A percentile compares a stretch with the other conserved stretches of the same genome.
Conservation (phyloP, 768 basidiomycete genomes). For the Boletus rufocinnamomeus region DNA sequence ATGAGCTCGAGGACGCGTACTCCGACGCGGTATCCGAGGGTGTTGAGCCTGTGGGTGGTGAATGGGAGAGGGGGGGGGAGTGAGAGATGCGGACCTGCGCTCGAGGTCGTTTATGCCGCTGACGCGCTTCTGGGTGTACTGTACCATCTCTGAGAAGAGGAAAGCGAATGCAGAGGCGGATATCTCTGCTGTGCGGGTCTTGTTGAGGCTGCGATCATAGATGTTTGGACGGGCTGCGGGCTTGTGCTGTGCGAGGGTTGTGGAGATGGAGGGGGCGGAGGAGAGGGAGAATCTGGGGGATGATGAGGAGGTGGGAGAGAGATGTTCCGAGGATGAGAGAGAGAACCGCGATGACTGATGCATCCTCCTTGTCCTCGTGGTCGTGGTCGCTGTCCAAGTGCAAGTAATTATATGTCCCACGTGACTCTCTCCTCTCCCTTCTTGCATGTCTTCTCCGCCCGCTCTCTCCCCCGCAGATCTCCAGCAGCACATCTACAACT, state of each 20-base stretch:
- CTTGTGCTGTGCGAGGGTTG: slow-evolving; percentile 43
- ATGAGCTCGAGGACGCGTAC: slow-evolving; percentile 84
- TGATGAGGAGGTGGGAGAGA: slow-evolving; percentile 53
- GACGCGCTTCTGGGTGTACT: slow-evolving; percentile 96
- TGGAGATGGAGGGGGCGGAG: slow-evolving; percentile 42
- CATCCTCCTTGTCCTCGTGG: slow-evolving; percentile 62
- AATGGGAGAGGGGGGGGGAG: background rate
- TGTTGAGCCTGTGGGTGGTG: slow-evolving; percentile 66
- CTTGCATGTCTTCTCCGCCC: slow-evolving; percentile 38
- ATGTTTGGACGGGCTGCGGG: slow-evolving; percentile 64
- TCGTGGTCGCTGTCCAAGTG: slow-evolving; percentile 29
- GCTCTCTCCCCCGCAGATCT: slow-evolving; percentile 54
- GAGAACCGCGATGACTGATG: slow-evolving; percentile 59
- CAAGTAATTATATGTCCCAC: background rate
- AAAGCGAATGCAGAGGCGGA: slow-evolving; percentile 84
- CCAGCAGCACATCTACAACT: slow-evolving; percentile 74
- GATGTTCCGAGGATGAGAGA: slow-evolving; percentile 49
- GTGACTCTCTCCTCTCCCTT: background rate
- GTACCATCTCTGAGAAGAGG: slow-evolving; percentile 89
- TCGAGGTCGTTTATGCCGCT: slow-evolving; percentile 95
- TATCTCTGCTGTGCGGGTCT: slow-evolving; percentile 82
- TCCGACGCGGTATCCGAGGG: slow-evolving; percentile 91
- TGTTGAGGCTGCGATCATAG: slow-evolving; percentile 88
- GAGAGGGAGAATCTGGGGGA: slow-evolving; percentile 73
- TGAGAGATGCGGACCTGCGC: slow-evolving; percentile 59